phyloP scores from a whole-genome alignment of 1,139 yeast genomes.

The Taiozyma sp. region DNA sequence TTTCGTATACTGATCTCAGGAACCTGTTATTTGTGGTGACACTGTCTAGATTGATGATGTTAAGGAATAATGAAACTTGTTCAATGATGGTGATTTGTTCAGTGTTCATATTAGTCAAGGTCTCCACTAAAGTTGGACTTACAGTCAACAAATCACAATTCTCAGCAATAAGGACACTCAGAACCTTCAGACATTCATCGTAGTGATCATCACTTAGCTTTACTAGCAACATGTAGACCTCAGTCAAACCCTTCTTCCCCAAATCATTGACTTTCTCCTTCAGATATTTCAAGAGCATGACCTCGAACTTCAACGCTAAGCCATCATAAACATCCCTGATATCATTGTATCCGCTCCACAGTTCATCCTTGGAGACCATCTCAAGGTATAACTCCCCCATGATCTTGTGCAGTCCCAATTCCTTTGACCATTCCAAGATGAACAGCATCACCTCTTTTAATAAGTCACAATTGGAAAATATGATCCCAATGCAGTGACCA shows the following conservation, averaged over 20 bases:
- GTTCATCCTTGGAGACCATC: background rate
- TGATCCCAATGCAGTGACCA: conserved; percentile 14
- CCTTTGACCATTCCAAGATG: conserved; percentile 1
- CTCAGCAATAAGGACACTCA: conserved; percentile 1
- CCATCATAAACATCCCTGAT: background rate
- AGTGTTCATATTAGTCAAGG: conserved; percentile 3
- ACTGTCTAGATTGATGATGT: conserved; percentile 1
- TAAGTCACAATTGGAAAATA: conserved; percentile 4
- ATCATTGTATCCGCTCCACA: background rate
- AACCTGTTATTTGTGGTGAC: background rate
- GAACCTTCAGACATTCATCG: conserved; percentile 1
- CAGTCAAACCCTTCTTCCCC: background rate
- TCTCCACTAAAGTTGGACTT: conserved; percentile 9
- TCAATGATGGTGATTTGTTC: conserved; percentile 8
- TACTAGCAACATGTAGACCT: background rate
- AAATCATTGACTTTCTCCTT: background rate
- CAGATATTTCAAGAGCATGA: background rate
- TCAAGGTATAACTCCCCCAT: conserved; percentile 2
- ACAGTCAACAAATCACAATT: conserved; percentile 4
- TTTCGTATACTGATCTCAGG: conserved; percentile 5
- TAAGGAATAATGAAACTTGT: conserved; percentile 3
- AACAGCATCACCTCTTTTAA: background rate
- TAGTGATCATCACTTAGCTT: background rate
- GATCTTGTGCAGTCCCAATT: conserved; percentile 1
- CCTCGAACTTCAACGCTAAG: background rate